phyloP scores from a whole-genome alignment of 257 asterid species.

The Euphrasia confusa region DNA sequence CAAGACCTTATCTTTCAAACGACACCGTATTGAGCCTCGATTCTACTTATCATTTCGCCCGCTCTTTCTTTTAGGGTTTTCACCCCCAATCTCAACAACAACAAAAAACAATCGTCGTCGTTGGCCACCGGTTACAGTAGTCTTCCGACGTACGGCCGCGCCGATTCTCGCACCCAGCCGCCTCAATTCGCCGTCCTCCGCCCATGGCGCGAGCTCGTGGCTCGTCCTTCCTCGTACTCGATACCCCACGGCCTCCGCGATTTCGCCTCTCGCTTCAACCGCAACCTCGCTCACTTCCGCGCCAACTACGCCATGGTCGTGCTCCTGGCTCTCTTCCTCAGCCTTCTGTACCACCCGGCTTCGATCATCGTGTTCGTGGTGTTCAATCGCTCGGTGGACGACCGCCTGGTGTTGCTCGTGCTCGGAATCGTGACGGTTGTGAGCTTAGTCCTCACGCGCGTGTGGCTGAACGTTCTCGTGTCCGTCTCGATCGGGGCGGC shows the following conservation, averaged over 20 bases:
- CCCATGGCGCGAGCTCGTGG: conserved; percentile 69
- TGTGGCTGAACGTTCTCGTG: conserved; percentile 62
- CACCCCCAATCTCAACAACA: background rate
- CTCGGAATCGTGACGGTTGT: conserved; percentile 46
- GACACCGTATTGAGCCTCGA: conserved; percentile 15
- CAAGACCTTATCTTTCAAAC: conserved; percentile 1
- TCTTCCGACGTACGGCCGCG: conserved; percentile 32
- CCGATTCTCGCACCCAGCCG: conserved; percentile 33
- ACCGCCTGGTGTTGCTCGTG: conserved; percentile 40
- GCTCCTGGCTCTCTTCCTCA: conserved; percentile 44
- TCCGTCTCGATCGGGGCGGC: conserved; percentile 41
- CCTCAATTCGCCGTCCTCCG: conserved; percentile 46
- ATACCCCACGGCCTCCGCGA: conserved; percentile 41
- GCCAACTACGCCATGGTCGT: conserved; percentile 50
- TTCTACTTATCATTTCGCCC: conserved; percentile 8
- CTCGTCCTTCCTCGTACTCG: conserved; percentile 61
- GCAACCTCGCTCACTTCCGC: conserved; percentile 60
- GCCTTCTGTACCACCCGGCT: conserved; percentile 63
- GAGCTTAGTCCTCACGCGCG: conserved; percentile 46
- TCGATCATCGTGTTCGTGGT: conserved; percentile 58
- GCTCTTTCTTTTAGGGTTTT: conserved; percentile 22
- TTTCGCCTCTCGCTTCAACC: conserved; percentile 37
- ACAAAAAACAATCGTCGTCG: conserved; percentile 19
- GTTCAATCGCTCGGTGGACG: conserved; percentile 56
- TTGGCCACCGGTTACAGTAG: conserved; percentile 33